Base-by-base conservation (phyloP, 2,329 filamentous ascomycete genomes). In the Ramularia endophylla region DNA sequence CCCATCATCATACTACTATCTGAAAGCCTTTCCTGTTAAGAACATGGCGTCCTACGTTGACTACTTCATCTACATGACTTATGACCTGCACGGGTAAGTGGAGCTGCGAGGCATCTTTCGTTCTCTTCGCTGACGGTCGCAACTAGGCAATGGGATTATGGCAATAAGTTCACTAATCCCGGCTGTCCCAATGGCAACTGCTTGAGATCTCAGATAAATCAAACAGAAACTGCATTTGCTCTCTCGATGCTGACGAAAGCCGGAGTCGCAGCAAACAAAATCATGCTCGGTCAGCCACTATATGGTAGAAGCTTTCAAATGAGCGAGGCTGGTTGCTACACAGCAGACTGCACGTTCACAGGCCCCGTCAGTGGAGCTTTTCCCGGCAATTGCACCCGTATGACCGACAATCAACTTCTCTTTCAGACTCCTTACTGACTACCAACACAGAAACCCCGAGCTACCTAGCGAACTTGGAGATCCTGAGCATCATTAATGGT, bases 271-370 rank as follows among this genome's bases (percentile, higher is more conserved):
- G 59, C 78, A 0, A 57, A 71, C 44, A 94, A 94, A 65, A 76
- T 95, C 39, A 82, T 92, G 4, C 63, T 94, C n/a, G 87, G 88
- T 3, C 87, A 94, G 81, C 87, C 88, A 3, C 69, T 95, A n/a
- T 95, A 94, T 59, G 89, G 88, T 2, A 83, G 87, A 22, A 78
- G 84, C 0, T 95, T 94, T 61, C 72, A 79, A 12, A 62, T 67
- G 45, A 54, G 57, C 12, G 29, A 20, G 18, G 34, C 46, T 4
- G 30, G 35, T n/a, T 65, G 63, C 41, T 46, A 32, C n/a, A 51
- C 46, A 1, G 43, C 43, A 2, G 46, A 41, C 11, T 63, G 58
- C 43, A 53, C 44, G 11, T 62, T 49, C 37, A 54, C 48, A 4
- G 57, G 57, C 25, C 43, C 49, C 9, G 22, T 40, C 4, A 61